Percentiles rank a stretch among this genome's conserved stretches.
phyloP scores from a whole-genome alignment of 2,329 filamentous ascomycete genomes.

The Xylariaceae sp. region DNA sequence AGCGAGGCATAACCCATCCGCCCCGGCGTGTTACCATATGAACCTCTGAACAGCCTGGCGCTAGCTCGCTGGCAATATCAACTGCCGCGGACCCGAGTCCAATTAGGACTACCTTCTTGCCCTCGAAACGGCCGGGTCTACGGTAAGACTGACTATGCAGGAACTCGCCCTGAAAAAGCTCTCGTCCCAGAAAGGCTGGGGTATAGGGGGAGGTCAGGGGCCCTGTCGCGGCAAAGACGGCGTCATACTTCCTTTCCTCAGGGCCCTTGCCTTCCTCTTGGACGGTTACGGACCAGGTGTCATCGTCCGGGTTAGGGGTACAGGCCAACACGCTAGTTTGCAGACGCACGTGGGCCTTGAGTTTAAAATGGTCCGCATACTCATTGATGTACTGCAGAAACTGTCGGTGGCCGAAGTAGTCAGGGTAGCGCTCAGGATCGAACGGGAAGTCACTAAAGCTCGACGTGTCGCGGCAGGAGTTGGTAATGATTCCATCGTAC shows the following conservation, averaged over 20 bases:
- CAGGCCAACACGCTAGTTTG: constrained; percentile 31
- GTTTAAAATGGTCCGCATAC: constrained; percentile 34
- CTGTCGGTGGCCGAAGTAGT: constrained; percentile 34
- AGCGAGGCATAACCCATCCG: constrained; percentile 37
- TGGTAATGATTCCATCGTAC: constrained; percentile 35
- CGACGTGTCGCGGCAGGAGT: constrained; percentile 36
- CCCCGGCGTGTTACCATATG: constrained; percentile 37
- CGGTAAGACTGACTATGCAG: constrained; percentile 38
- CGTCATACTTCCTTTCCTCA: constrained; percentile 29
- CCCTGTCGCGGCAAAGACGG: constrained; percentile 35
- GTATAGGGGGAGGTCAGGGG: constrained; percentile 29
- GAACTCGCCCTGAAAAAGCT: constrained; percentile 32
- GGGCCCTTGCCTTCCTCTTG: constrained; percentile 13
- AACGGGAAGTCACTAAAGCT: constrained; percentile 38
- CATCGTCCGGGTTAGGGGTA: constrained; percentile 20
- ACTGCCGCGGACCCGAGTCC: constrained; percentile 36
- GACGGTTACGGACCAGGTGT: constrained; percentile 29
- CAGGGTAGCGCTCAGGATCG: constrained; percentile 35
- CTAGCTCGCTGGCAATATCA: constrained; percentile 38
- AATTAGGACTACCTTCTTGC: constrained; percentile 36
- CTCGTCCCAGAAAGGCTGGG: constrained; percentile 30
- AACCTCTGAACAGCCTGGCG: constrained; percentile 30
- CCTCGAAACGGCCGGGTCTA: constrained; percentile 30
- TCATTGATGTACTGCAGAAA: constrained; percentile 35
- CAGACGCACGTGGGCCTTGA: constrained; percentile 33